These are phyloP conservation scores for Paecilomyces dactylethromorphus DNA, from an alignment of 2,329 filamentous ascomycete species.

Conservation along the genomic window DNA sequence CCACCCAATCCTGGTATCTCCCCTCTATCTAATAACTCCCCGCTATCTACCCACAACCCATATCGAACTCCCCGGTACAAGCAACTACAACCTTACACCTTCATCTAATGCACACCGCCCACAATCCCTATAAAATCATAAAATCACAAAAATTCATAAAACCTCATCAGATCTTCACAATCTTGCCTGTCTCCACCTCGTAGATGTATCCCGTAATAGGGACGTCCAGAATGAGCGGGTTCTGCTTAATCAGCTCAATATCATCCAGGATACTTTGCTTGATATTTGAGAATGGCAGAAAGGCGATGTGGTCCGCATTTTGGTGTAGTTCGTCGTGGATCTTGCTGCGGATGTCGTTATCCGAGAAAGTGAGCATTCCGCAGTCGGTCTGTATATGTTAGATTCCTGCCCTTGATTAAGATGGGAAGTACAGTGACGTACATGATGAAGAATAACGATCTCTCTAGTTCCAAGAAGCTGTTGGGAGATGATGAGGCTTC, in stretches of 20 bases:
- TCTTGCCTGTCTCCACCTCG: slow-evolving; percentile 66
- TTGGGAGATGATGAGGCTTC: slow-evolving; percentile 70
- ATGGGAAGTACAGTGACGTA: slow-evolving; percentile 8
- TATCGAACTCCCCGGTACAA: not conserved
- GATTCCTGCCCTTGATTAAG: not conserved
- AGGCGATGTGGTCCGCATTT: slow-evolving; percentile 48
- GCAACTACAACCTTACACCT: not conserved
- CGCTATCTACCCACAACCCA: not conserved
- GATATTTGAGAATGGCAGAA: slow-evolving; percentile 59
- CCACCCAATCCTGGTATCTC: no score
- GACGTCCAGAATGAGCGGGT: slow-evolving; percentile 55
- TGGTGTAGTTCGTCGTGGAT: slow-evolving; percentile 47
- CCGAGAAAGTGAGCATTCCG: slow-evolving; percentile 63
- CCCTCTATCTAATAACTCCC: not conserved
- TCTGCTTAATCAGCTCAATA: slow-evolving; percentile 54
- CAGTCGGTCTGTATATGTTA: slow-evolving; percentile 54
- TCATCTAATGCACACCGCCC: not conserved
- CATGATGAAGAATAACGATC: slow-evolving; percentile 55
- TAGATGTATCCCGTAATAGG: slow-evolving; percentile 69
- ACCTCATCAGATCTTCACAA: slow-evolving; percentile 21
- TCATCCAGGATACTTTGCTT: slow-evolving; percentile 61
- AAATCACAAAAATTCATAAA: not conserved
- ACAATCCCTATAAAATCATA: not conserved
- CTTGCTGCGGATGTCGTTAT: slow-evolving; percentile 56
- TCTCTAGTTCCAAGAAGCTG: slow-evolving; percentile 71